Evolutionary conservation across 352 stramenopile genomes (phyloP).

Genomic region (Pythium aristosporum): DNA sequence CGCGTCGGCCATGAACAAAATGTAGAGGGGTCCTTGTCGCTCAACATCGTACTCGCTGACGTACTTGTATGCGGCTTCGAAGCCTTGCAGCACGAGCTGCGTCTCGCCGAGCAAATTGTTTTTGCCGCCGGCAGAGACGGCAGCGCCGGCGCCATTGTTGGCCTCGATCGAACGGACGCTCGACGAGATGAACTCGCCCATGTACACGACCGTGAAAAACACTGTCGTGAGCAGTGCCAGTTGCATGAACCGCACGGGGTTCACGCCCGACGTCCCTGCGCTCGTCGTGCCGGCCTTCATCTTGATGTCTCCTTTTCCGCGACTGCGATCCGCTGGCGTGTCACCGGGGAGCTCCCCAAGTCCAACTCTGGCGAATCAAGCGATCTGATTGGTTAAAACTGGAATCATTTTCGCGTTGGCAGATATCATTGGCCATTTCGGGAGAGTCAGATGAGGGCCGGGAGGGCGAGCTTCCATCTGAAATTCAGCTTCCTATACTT

Average conservation of each 20-base stretch:
- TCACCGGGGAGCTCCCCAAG: neutral
- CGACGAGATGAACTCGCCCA: conserved; percentile 61
- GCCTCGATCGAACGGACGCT: conserved; percentile 31
- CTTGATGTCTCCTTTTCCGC: neutral
- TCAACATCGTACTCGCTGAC: conserved; percentile 73
- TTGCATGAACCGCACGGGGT: conserved; percentile 74
- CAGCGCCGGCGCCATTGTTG: conserved; percentile 12
- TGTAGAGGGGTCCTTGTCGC: conserved; percentile 60
- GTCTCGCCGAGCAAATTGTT: conserved; percentile 53
- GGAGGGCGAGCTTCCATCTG: neutral
- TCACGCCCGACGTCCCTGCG: conserved; percentile 11
- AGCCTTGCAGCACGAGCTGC: conserved; percentile 64
- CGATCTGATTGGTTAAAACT: conserved; percentile 19
- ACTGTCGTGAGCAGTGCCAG: conserved; percentile 52
- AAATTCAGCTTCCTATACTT: neutral
- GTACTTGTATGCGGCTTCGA: conserved; percentile 69
- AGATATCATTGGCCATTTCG: conserved; percentile 5
- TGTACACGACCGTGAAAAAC: conserved; percentile 66
- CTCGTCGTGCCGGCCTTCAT: conserved; percentile 13
- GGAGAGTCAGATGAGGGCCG: conserved; percentile 9
- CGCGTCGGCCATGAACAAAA: conserved; percentile 76
- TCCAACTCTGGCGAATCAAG: neutral
- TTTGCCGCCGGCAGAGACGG: conserved; percentile 11
- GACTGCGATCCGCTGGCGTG: neutral
- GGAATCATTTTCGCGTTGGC: neutral